Conservation (phyloP, 306 rosid species). For the Castanospermum australe region DNA sequence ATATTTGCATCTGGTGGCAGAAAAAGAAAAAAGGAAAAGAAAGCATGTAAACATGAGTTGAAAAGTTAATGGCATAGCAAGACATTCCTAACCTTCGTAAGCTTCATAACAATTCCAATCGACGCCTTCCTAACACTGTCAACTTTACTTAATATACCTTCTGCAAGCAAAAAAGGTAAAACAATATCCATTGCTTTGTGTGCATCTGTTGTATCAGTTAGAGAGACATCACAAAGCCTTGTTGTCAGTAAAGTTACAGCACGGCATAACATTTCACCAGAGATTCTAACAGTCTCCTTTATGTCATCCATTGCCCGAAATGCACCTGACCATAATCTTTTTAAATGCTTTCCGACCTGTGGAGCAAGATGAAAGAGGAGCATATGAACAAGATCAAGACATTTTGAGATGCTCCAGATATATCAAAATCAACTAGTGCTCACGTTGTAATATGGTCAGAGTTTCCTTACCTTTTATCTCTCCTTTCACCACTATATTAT, state of each 20-base stretch:
- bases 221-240: slow-evolving; percentile 87
- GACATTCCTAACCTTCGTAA: slow-evolving; percentile 75
- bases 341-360: slow-evolving; percentile 81
- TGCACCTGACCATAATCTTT: slow-evolving; percentile 78
- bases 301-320: slow-evolving; percentile 98
- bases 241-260: slow-evolving; percentile 68
- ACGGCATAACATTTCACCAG: slow-evolving; percentile 91
- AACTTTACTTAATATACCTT: slow-evolving; percentile 95
- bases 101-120: slow-evolving; percentile 88
- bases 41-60: neutral
- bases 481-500: neutral
- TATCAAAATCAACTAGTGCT: slow-evolving; percentile 14
- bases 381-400: slow-evolving; percentile 16
- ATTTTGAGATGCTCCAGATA: neutral
- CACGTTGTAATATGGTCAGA: slow-evolving; percentile 2
- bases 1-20: neutral
- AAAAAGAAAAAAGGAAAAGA: neutral
- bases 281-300: slow-evolving; percentile 86
- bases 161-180: slow-evolving; percentile 83
- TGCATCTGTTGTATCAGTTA: slow-evolving; percentile 72
- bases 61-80: slow-evolving; percentile 6
- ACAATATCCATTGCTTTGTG: slow-evolving; percentile 86
- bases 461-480: neutral
- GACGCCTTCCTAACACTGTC: slow-evolving; percentile 86
- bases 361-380: slow-evolving; percentile 18